phyloP scores from a whole-genome alignment of 768 basidiomycete genomes.

The Mrakia hoshinonis region DNA sequence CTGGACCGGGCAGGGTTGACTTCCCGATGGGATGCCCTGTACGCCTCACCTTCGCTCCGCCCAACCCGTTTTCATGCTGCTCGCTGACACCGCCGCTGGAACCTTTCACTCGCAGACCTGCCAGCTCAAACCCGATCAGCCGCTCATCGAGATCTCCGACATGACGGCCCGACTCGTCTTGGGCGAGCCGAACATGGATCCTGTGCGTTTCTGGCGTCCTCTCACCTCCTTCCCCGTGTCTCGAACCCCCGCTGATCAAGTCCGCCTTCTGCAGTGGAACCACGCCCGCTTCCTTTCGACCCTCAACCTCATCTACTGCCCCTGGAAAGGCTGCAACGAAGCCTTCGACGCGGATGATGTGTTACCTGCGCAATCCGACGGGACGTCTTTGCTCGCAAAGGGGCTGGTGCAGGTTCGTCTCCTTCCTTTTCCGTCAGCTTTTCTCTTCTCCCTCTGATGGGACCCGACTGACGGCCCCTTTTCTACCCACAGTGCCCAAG shows the following conservation, averaged over 20 bases:
- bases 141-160: conserved; percentile 1
- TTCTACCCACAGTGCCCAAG: not conserved
- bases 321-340: not conserved
- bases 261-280: conserved; percentile 1
- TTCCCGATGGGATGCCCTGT: conserved; percentile 17
- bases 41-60: not conserved
- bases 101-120: not conserved
- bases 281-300: conserved; percentile 11
- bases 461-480: not conserved
- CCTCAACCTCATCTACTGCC: conserved; percentile 11
- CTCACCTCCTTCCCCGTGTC: not conserved
- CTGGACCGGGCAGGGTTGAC: not conserved
- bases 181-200: not conserved
- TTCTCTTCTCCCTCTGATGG: not conserved
- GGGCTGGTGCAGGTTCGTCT: not conserved
- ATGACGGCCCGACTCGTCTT: conserved; percentile 11
- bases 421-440: not conserved
- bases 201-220: not conserved
- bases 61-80: too few species aligned
- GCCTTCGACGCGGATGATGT: conserved; percentile 18
- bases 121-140: not conserved
- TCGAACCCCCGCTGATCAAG: too few species aligned
- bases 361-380: not conserved
- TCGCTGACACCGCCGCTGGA: too few species aligned
- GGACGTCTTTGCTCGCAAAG: not conserved